Percentiles rank a stretch among this genome's conserved stretches.
phyloP scores from a whole-genome alignment of 2,329 filamentous ascomycete species.

The Pseudogymnoascus sp. region DNA sequence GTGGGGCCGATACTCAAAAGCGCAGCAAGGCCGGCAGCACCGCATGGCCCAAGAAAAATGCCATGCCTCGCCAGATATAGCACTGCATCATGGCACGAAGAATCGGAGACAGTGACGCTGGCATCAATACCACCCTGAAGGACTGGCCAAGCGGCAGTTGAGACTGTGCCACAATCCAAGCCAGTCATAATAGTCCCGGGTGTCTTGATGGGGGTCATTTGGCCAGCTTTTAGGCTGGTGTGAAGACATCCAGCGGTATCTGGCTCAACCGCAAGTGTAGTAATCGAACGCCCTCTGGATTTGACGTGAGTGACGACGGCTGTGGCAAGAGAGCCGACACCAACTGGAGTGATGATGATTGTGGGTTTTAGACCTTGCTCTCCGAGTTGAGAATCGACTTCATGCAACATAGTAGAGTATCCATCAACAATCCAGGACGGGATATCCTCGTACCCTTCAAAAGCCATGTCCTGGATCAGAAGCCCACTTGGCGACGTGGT shows the following conservation, averaged over 20 bases:
- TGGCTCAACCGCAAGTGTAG: constrained; percentile 57
- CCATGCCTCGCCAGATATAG: constrained; percentile 29
- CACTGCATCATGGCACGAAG: constrained; percentile 35
- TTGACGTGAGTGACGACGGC: constrained; percentile 60
- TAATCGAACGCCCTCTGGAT: constrained; percentile 25
- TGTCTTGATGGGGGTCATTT: constrained; percentile 32
- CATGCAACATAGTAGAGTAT: constrained; percentile 61
- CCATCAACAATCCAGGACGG: constrained; percentile 71
- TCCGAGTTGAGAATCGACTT: constrained; percentile 53
- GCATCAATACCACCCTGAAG: constrained; percentile 35
- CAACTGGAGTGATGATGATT: constrained; percentile 54
- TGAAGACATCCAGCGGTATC: constrained; percentile 52
- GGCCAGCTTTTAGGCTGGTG: constrained; percentile 30
- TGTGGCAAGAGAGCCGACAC: constrained; percentile 64
- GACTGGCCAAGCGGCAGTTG: constrained; percentile 36
- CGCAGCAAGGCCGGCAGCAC: constrained; percentile 45
- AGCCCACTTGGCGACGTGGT: constrained; percentile 31
- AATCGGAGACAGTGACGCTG: constrained; percentile 35
- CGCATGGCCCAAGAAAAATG: constrained; percentile 40
- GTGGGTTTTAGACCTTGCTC: constrained; percentile 36
- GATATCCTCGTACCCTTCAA: constrained; percentile 44
- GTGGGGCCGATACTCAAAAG: constrained; percentile 30
- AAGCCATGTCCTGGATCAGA: constrained; percentile 59
- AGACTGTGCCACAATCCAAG: constrained; percentile 42
- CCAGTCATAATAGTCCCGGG: constrained; percentile 37